These are phyloP conservation scores for Lycium barbarum DNA, from an alignment of 257 asterid species.

Conservation along the genomic window DNA sequence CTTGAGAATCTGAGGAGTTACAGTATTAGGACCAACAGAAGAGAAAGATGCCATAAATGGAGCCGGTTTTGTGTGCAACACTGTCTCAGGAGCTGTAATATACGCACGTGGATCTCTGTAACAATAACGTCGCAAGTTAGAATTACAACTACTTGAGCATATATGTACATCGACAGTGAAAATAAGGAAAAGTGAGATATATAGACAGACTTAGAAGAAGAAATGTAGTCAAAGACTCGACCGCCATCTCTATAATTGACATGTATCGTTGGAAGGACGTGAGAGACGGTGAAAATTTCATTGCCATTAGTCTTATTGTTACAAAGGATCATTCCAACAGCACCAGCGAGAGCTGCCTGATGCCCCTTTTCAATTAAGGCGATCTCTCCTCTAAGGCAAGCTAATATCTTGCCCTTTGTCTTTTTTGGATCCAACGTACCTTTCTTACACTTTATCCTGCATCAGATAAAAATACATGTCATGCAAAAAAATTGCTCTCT, in stretches of 20 bases:
- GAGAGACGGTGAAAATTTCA: slow-evolving; percentile 43
- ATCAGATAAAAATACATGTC: not conserved
- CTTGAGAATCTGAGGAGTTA: slow-evolving; percentile 73
- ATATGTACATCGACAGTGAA: not conserved
- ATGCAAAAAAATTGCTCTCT: not conserved
- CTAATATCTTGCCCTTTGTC: slow-evolving; percentile 64
- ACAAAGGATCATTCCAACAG: slow-evolving; percentile 65
- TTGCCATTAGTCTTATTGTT: slow-evolving; percentile 39
- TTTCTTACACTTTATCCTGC: slow-evolving; percentile 51
- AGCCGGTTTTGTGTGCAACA: slow-evolving; percentile 48
- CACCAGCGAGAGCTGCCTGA: slow-evolving; percentile 59
- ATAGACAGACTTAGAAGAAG: slow-evolving; percentile 42
- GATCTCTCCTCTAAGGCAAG: slow-evolving; percentile 54
- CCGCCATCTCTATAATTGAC: slow-evolving; percentile 57
- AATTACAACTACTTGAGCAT: not conserved
- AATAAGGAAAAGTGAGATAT: not conserved
- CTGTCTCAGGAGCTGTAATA: slow-evolving; percentile 44
- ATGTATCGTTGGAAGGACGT: slow-evolving; percentile 61
- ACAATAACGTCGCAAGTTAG: not conserved
- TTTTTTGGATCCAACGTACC: slow-evolving; percentile 51
- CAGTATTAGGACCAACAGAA: slow-evolving; percentile 65
- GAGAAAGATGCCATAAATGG: slow-evolving; percentile 74
- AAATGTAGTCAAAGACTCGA: slow-evolving; percentile 47
- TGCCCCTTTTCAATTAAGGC: slow-evolving; percentile 48
- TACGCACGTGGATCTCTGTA: slow-evolving; percentile 55